phyloP scores from a whole-genome alignment of 306 rosid species.

The Quercus cerris region DNA sequence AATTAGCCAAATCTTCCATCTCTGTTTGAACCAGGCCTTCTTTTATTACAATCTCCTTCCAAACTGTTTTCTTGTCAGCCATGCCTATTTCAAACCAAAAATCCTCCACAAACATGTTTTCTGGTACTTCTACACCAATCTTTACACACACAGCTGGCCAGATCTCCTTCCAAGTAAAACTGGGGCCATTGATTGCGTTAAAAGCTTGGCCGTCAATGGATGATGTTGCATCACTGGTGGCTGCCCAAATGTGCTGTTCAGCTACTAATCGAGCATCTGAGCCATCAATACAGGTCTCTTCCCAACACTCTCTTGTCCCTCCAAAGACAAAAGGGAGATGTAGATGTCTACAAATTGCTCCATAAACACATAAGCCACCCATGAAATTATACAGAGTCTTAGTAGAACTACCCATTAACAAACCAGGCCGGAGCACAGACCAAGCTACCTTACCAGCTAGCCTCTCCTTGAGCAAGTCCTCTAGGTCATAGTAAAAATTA shows the following conservation, averaged over 20 bases:
- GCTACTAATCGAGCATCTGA: constrained; percentile 90
- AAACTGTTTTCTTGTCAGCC: constrained; percentile 56
- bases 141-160: constrained; percentile 66
- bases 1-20: constrained; percentile 68
- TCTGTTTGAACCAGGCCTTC: constrained; percentile 59
- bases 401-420: constrained; percentile 63
- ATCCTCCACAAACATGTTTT: constrained; percentile 43
- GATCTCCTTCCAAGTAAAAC: constrained; percentile 80
- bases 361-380: constrained; percentile 82
- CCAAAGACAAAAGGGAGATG: constrained; percentile 76
- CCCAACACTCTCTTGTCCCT: constrained; percentile 77
- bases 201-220: constrained; percentile 50
- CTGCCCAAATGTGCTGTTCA: constrained; percentile 86
- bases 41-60: constrained; percentile 78
- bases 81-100: constrained; percentile 57
- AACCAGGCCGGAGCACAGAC: constrained; percentile 87
- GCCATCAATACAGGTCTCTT: constrained; percentile 69
- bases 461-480: constrained; percentile 78
- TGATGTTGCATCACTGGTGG: constrained; percentile 30
- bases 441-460: constrained; percentile 48
- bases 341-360: constrained; percentile 64
- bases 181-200: constrained; percentile 64
- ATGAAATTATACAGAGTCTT: constrained; percentile 69
- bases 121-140: constrained; percentile 47
- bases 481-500: constrained; percentile 73